Evolutionary conservation across 2,329 filamentous ascomycete genomes (phyloP), one percentile per base, ranked within the genome.

Genomic region (Xylariaceae sp.): DNA sequence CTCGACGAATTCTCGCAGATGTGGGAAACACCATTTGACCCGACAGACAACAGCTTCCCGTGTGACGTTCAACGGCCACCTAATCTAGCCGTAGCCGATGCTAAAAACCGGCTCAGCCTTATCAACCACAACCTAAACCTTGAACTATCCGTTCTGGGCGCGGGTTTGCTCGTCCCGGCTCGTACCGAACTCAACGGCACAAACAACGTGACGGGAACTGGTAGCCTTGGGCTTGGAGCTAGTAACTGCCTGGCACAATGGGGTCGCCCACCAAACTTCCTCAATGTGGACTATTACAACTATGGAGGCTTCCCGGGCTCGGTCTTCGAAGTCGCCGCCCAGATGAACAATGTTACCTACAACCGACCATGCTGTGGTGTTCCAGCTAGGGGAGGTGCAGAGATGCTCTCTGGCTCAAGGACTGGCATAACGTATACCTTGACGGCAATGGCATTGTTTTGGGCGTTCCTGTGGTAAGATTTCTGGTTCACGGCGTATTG

Each of bases 81-180:
- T 0, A 77, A 83, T 39, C 76, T 96, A 55, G 67, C 76, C 2
- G 68, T 71, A 0, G 74, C 80, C 2, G 79, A 84, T 6, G 82
- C 84, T 0, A 77, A 79, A 56, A 79, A 87, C 26, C 82, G 87
- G 39, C 80, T 96, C 74, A 96, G 93, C 71, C 82, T 96, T 69
- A 84, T 89, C 68, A 97, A 97, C 75, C 93, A 97, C 78, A 97
- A 97, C 71, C 82, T 96, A 56, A 96, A 96, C 72, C 82, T 88
- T 57, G 82, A 92, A 64, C 83, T 96, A 60, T 82, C 83, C 50
- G 75, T 96, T 31, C 84, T 87, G 2, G 85, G 85, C 26, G 71
- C 82, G 14, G 77, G 81, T 17, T 71, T 95, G 41, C 77, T 92
- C 6, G 87, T 95, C 11, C 91, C 91, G 0, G 89, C 90, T 55